These are phyloP conservation scores for Dryas alaskensis DNA, from an alignment of 306 rosid species.

Conservation along the genomic window DNA sequence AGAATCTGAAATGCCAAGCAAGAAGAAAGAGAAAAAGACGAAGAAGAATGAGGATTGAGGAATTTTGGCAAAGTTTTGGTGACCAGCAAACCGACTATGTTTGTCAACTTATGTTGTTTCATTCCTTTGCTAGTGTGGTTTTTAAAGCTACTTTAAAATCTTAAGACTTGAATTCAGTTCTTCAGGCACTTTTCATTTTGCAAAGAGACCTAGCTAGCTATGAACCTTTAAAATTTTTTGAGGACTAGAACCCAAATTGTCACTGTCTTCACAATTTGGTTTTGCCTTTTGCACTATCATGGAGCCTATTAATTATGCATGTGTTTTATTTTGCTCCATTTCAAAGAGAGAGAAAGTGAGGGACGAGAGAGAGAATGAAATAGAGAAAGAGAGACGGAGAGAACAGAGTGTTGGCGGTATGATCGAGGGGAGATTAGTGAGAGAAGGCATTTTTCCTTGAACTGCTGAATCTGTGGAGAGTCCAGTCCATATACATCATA, in stretches of 20 bases:
- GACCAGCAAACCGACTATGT: slow-evolving; percentile 24
- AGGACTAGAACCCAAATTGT: too few relatives aligned
- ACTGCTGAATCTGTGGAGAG: slow-evolving; percentile 51
- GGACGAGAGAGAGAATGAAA: too few relatives aligned
- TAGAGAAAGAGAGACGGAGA: too few relatives aligned
- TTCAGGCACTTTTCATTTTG: background rate
- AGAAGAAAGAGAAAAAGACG: slow-evolving; percentile 56
- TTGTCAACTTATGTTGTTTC: slow-evolving; percentile 31
- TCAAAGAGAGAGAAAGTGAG: too few relatives aligned
- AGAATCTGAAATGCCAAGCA: slow-evolving; percentile 42
- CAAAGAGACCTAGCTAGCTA: background rate
- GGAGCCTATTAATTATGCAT: too few relatives aligned
- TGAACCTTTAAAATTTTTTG: background rate
- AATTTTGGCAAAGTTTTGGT: slow-evolving; percentile 7
- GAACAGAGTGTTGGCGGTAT: too few relatives aligned
- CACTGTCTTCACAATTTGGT: too few relatives aligned
- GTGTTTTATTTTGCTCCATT: too few relatives aligned
- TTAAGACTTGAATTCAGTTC: background rate
- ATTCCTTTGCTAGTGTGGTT: slow-evolving; percentile 12
- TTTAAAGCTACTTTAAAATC: slow-evolving; percentile 12
- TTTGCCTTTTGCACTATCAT: too few relatives aligned
- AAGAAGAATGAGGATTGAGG: slow-evolving; percentile 44
- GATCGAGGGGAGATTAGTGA: slow-evolving; percentile 40
- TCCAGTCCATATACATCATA: slow-evolving; percentile 68
- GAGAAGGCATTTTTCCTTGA: slow-evolving; percentile 93